These are phyloP conservation scores for Maudiozyma humilis DNA, from an alignment of 1,139 yeast species.

Conservation along the genomic window DNA sequence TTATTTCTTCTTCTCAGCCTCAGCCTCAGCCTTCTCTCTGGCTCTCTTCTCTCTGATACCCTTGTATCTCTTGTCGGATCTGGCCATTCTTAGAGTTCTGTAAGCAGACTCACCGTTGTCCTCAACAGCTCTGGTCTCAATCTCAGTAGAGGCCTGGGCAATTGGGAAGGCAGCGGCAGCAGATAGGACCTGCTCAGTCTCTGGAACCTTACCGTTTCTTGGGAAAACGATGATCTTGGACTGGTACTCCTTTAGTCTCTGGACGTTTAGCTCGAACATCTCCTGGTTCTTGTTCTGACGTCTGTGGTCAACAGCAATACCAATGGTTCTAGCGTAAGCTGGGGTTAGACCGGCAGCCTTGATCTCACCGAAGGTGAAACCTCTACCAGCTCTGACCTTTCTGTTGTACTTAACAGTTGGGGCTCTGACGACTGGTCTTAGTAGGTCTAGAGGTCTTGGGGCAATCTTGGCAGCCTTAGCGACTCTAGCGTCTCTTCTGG, in stretches of 20 bases:
- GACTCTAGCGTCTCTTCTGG: conserved; percentile 93
- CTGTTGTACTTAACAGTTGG: conserved; percentile 99
- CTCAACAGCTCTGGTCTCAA: conserved; percentile 88
- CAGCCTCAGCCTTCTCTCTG: conserved; percentile 95
- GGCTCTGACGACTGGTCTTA: conserved; percentile 95
- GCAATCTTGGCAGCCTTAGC: conserved; percentile 90
- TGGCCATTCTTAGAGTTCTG: conserved; percentile 93
- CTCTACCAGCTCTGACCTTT: conserved; percentile 99
- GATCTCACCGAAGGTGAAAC: conserved; percentile 96
- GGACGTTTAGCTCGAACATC: conserved; percentile 89
- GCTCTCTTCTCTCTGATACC: conserved; percentile 98
- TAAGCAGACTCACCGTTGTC: conserved; percentile 68
- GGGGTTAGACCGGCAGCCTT: conserved; percentile 96
- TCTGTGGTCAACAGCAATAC: conserved; percentile 99
- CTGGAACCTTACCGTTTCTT: conserved; percentile 74
- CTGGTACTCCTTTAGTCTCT: conserved; percentile 93
- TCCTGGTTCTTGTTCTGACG: conserved; percentile 98
- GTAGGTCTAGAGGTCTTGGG: conserved; percentile 78
- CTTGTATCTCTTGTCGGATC: conserved; percentile 85
- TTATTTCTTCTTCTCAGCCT: conserved; percentile 97
- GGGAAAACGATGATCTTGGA: conserved; percentile 94
- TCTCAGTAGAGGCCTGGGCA: conserved; percentile 64
- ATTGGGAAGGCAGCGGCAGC: conserved; percentile 87
- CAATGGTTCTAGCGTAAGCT: conserved; percentile 95
- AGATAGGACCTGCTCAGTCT: conserved; percentile 66